Evolutionary conservation across 1,139 yeast genomes (phyloP).

Genomic region (Blastobotrys serpentis): DNA sequence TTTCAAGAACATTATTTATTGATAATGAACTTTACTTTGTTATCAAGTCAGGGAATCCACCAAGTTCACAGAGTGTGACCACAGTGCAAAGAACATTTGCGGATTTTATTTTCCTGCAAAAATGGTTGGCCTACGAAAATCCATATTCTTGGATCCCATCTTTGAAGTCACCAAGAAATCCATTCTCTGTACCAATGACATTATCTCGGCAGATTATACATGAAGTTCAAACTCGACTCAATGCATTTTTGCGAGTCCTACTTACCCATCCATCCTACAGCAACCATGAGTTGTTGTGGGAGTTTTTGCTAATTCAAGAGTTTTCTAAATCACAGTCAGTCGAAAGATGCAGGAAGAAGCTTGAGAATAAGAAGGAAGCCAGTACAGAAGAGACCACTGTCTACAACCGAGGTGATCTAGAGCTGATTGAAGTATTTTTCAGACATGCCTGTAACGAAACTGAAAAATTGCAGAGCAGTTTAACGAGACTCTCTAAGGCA

Average conservation of each 20-base stretch:
- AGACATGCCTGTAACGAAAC: conserved; percentile 31
- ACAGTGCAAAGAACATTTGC: conserved; percentile 42
- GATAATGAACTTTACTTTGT: conserved; percentile 34
- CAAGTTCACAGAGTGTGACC: conserved; percentile 21
- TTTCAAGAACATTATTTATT: conserved; percentile 31
- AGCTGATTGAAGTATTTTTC: conserved; percentile 29
- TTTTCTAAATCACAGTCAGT: conserved; percentile 37
- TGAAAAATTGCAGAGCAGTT: conserved; percentile 19
- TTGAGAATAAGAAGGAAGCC: conserved; percentile 37
- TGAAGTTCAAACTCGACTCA: conserved; percentile 49
- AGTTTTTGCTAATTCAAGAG: conserved; percentile 44
- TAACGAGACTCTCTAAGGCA: conserved; percentile 22
- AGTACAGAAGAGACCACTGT: conserved; percentile 31
- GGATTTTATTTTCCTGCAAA: conserved; percentile 43
- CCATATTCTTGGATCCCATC: conserved; percentile 42
- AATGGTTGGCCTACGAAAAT: conserved; percentile 39
- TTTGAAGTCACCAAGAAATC: conserved; percentile 32
- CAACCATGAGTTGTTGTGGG: conserved; percentile 45
- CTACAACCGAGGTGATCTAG: conserved; percentile 28
- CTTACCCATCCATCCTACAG: conserved; percentile 38
- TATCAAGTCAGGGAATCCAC: conserved; percentile 33
- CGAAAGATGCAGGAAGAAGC: conserved; percentile 38
- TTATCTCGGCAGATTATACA: conserved; percentile 45
- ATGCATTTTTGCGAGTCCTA: conserved; percentile 47
- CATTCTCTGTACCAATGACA: conserved; percentile 39